These are phyloP conservation scores for Hordeum marinum DNA, from an alignment of 176 grass and related monocot genomes.

Conservation along the genomic window DNA sequence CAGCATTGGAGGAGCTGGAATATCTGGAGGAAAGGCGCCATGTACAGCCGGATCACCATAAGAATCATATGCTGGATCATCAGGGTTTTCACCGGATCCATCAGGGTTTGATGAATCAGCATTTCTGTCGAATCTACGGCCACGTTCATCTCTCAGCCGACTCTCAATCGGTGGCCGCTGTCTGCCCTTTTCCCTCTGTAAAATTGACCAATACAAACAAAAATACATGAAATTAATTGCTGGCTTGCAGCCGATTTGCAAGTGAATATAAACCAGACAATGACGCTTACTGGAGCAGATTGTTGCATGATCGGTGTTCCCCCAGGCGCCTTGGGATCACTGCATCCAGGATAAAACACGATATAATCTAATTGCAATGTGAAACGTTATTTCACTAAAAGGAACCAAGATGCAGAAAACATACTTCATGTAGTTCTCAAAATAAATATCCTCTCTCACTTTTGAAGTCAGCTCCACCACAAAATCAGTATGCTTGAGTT, in stretches of 20 bases:
- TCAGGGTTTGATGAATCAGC: slow-evolving; percentile 61
- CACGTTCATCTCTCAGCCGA: slow-evolving; percentile 82
- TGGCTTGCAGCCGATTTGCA: slow-evolving; percentile 4
- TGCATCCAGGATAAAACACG: slow-evolving; percentile 52
- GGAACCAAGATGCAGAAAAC: slow-evolving; percentile 17
- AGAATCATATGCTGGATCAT: slow-evolving; percentile 73
- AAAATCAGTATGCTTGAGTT: slow-evolving; percentile 85
- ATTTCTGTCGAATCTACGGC: slow-evolving; percentile 45
- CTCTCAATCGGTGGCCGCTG: slow-evolving; percentile 53
- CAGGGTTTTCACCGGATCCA: slow-evolving; percentile 43
- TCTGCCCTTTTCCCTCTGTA: slow-evolving; percentile 67
- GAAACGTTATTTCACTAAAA: slow-evolving; percentile 19
- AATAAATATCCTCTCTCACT: slow-evolving; percentile 89
- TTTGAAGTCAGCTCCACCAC: slow-evolving; percentile 86
- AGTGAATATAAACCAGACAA: background rate
- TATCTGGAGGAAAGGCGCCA: slow-evolving; percentile 62
- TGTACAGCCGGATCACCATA: slow-evolving; percentile 61
- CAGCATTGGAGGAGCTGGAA: slow-evolving; percentile 77
- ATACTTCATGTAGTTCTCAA: slow-evolving; percentile 99
- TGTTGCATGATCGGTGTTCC: slow-evolving; percentile 96
- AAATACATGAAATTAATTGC: slow-evolving; percentile 8
- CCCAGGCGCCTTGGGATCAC: slow-evolving; percentile 88
- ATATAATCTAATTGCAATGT: slow-evolving; percentile 14
- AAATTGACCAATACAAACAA: slow-evolving; percentile 18
- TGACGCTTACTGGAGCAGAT: slow-evolving; percentile 62